Evolutionary conservation across 2,329 filamentous ascomycete genomes (phyloP).

Genomic region (Aspergillus sojae): DNA sequence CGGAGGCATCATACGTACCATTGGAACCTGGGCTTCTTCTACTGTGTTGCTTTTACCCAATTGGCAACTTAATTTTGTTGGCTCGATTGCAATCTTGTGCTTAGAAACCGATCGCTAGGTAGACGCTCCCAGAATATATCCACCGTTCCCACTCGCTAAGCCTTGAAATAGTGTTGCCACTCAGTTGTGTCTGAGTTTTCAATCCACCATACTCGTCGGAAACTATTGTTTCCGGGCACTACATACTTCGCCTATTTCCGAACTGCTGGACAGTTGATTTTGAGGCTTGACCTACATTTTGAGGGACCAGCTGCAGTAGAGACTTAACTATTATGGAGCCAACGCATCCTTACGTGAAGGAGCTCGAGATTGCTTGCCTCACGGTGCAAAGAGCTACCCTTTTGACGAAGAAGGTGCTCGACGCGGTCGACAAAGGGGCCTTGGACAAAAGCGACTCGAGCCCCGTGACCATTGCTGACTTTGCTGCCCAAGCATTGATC

Average conservation of each 20-base stretch:
- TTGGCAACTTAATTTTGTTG: no score
- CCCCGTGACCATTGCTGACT: slow-evolving; percentile 66
- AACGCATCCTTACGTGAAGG: slow-evolving; percentile 34
- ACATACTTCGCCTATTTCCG: background rate
- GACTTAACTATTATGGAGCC: slow-evolving; percentile 26
- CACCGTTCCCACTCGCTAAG: background rate
- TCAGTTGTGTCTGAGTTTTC: background rate
- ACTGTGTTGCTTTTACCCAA: background rate
- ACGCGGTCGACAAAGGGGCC: slow-evolving; percentile 52
- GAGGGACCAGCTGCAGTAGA: background rate
- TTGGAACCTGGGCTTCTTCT: background rate
- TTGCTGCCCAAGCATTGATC: slow-evolving; percentile 64
- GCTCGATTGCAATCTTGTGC: background rate
- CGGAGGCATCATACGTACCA: background rate
- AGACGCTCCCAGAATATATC: background rate
- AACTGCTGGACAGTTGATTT: slow-evolving; percentile 1
- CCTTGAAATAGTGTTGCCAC: background rate
- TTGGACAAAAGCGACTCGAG: slow-evolving; percentile 61
- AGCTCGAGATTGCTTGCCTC: slow-evolving; percentile 41
- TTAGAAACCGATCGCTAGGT: background rate
- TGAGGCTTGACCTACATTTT: background rate
- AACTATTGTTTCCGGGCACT: background rate
- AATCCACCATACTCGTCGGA: background rate
- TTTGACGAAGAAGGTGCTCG: slow-evolving; percentile 59
- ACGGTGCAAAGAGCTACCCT: slow-evolving; percentile 60